Percentiles rank a stretch among this genome's conserved stretches.
Conservation (phyloP, 129 eudicot species). For the Smallanthus sonchifolius region DNA sequence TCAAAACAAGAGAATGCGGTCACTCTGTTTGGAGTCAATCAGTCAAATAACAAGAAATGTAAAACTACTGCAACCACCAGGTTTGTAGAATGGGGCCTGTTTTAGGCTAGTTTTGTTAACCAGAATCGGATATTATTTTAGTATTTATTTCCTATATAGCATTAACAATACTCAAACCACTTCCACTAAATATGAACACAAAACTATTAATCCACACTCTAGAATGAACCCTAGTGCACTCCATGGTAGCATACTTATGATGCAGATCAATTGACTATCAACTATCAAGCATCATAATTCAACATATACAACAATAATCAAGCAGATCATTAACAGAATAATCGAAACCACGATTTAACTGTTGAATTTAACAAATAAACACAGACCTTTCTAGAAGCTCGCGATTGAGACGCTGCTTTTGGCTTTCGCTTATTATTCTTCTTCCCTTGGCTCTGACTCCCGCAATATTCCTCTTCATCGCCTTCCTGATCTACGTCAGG, state of each 20-base stretch:
- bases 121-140: neutral
- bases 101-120: slow-evolving; percentile 9
- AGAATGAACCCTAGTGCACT: slow-evolving; percentile 14
- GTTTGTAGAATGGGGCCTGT: neutral
- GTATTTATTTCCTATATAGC: neutral
- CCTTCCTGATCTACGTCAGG: slow-evolving; percentile 37
- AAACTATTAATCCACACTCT: slow-evolving; percentile 2
- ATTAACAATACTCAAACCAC: neutral
- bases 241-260: neutral
- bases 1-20: neutral
- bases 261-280: neutral
- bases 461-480: slow-evolving; percentile 42
- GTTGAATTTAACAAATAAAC: neutral
- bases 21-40: neutral
- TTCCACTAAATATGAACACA: neutral
- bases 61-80: neutral
- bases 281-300: neutral
- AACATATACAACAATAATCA: neutral
- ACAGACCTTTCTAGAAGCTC: slow-evolving; percentile 48
- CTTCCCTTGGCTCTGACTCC: slow-evolving; percentile 21
- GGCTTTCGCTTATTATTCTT: slow-evolving; percentile 40
- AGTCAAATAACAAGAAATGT: neutral
- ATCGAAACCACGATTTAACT: neutral
- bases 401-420: slow-evolving; percentile 25
- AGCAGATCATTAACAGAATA: neutral